These are phyloP conservation scores for Raffaelea ambrosiae DNA, from an alignment of 2,329 filamentous ascomycete genomes.

Conservation along the genomic window DNA sequence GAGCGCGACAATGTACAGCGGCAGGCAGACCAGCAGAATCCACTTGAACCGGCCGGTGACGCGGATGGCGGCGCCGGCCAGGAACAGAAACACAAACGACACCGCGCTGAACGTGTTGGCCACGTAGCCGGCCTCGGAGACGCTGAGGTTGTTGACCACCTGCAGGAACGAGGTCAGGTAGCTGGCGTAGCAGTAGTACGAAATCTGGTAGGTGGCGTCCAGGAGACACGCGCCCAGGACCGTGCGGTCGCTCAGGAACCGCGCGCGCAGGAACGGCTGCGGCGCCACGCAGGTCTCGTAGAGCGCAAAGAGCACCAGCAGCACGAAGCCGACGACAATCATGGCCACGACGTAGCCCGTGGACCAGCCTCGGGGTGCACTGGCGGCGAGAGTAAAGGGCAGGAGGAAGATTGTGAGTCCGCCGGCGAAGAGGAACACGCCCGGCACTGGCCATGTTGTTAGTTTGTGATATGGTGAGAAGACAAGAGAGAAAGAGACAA, in stretches of 20 bases:
- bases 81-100: slow-evolving; percentile 37
- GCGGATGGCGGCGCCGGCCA: slow-evolving; percentile 36
- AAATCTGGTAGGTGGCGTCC: slow-evolving; percentile 34
- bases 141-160: slow-evolving; percentile 34
- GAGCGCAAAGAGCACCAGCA: slow-evolving; percentile 38
- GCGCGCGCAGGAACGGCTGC: slow-evolving; percentile 45
- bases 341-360: slow-evolving; percentile 49
- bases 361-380: slow-evolving; percentile 40
- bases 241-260: slow-evolving; percentile 42
- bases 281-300: slow-evolving; percentile 52
- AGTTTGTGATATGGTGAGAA: too few relatives aligned
- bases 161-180: slow-evolving; percentile 50
- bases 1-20: slow-evolving; percentile 24
- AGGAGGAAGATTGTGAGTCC: slow-evolving; percentile 54
- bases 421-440: slow-evolving; percentile 46
- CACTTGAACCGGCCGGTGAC: slow-evolving; percentile 41
- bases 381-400: slow-evolving; percentile 49
- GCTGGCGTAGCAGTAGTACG: slow-evolving; percentile 43
- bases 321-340: slow-evolving; percentile 50
- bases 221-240: slow-evolving; percentile 42
- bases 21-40: slow-evolving; percentile 23
- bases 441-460: slow-evolving; percentile 20
- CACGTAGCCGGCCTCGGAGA: slow-evolving; percentile 38
- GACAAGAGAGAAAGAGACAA: too few relatives aligned
- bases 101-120: slow-evolving; percentile 42